Base-by-base conservation (phyloP, 2,329 filamentous ascomycete genomes). In the Monosporascus sp. region DNA sequence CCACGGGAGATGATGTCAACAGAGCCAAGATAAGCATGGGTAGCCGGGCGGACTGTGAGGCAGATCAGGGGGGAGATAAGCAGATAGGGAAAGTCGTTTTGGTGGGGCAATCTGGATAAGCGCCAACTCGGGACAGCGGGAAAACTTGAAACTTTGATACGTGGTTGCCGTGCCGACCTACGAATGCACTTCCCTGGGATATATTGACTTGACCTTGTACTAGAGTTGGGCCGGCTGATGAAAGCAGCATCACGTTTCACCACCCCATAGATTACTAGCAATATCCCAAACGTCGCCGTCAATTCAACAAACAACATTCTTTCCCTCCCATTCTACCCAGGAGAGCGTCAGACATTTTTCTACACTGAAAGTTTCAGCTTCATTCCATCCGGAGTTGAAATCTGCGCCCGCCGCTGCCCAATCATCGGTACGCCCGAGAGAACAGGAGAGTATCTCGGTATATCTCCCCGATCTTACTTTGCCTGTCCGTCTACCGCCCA, bases 151-250 rank as follows among this genome's bases (percentile, higher is more conserved):
- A 46, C 31, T 1, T 14, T 35, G 31, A 35, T 35, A 46, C 43
- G 37, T 49, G 31, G 64, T 67, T 67, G 62, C 64, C 62, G 50
- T 61, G 63, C 57, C 63, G 60, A 67, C 64, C 43, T 25, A 17
- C n/a, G 5, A 35, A 14, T 35, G 31, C 1, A 49, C 45, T 37
- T 47, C 48, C 53, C 54, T 50, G 52, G 52, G 54, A 35, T 53
- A 51, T 67, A 65, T 67, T 67, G 62, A 67, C 60, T 54, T 62
- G 50, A 57, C 48, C 17, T 41, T 41, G 17, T 8, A 18, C 17
- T 3, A 20, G 18, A n/a, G 17, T 14, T 20, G 18, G 38, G 17
- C 22, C 7, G 24, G 18, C 18, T 20, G 11, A 43, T 9, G n/a
- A 20, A 43, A 9, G 22, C 4, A 43, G 18, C 38, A 43, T 43